Evolutionary conservation across 495 filamentous ascomycete species (phyloP).

Genomic region (Daldinia bambusicola): DNA sequence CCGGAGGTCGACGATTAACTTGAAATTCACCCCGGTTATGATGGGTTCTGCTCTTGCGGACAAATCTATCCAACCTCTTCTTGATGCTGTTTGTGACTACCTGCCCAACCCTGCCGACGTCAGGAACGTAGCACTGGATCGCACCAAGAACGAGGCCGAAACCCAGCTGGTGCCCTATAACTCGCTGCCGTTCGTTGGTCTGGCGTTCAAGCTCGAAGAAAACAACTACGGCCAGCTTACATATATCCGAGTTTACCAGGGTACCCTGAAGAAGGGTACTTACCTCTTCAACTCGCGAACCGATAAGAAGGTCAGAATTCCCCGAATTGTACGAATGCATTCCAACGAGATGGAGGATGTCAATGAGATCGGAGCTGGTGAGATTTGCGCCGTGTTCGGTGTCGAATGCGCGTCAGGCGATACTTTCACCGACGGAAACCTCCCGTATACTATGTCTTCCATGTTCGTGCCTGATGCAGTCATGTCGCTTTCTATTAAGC

Average conservation of each 20-base stretch:
- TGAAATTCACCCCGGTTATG: constrained; percentile 95
- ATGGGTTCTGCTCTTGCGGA: constrained; percentile 97
- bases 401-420: constrained; percentile 98
- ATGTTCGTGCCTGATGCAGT: constrained; percentile 99
- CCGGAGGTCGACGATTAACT: constrained; percentile 82
- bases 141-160: constrained; percentile 75
- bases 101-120: constrained; percentile 94
- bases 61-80: constrained; percentile 95
- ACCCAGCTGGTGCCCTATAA: constrained; percentile 93
- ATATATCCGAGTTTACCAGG: constrained; percentile 99
- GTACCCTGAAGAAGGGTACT: constrained; percentile 84
- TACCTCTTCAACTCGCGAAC: constrained; percentile 93
- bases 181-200: constrained; percentile 89
- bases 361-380: constrained; percentile 88
- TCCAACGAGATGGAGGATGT: constrained; percentile 99
- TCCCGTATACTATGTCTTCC: constrained; percentile 96
- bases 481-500: constrained; percentile 96
- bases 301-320: constrained; percentile 95
- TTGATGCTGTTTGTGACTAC: constrained; percentile 96
- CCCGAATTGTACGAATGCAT: constrained; percentile 99
- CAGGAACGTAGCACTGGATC: constrained; percentile 88
- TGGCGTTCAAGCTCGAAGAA: constrained; percentile 99
- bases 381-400: constrained; percentile 98
- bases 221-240: constrained; percentile 98
- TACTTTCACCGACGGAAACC: constrained; percentile 93